These are phyloP conservation scores for Sugiyamaella americana DNA, from an alignment of 805 yeast genomes.

Conservation along the genomic window DNA sequence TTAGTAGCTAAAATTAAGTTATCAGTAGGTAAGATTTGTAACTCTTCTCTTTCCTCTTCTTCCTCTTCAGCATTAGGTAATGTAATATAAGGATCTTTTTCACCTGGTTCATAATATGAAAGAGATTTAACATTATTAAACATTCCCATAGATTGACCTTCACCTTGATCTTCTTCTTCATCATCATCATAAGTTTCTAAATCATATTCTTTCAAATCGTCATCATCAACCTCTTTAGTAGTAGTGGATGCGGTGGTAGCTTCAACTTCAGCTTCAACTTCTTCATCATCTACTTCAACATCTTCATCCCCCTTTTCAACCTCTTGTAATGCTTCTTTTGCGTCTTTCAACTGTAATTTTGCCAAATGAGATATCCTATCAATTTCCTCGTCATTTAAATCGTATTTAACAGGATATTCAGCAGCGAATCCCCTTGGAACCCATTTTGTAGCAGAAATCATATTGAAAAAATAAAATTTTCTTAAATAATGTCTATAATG, in stretches of 20 bases:
- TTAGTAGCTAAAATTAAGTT: slow-evolving; percentile 84
- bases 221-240: slow-evolving; percentile 40
- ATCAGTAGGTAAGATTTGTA: slow-evolving; percentile 84
- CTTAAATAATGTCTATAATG: too few species aligned
- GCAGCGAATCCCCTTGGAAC: slow-evolving; percentile 94
- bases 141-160: slow-evolving; percentile 40
- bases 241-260: slow-evolving; percentile 3
- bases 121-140: slow-evolving; percentile 39
- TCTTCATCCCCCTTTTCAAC: slow-evolving; percentile 26
- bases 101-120: slow-evolving; percentile 38
- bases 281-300: slow-evolving; percentile 28
- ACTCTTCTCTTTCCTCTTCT: slow-evolving; percentile 81
- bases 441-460: slow-evolving; percentile 93
- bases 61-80: slow-evolving; percentile 48
- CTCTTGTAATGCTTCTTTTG: slow-evolving; percentile 55
- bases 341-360: slow-evolving; percentile 71
- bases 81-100: slow-evolving; percentile 54
- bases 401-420: slow-evolving; percentile 86
- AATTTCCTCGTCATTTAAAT: slow-evolving; percentile 86
- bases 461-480: too few species aligned
- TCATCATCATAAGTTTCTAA: slow-evolving; percentile 61
- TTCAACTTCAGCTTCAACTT: slow-evolving; percentile 21
- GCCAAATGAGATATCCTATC: slow-evolving; percentile 84
- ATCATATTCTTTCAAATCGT: slow-evolving; percentile 82
- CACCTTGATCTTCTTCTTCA: slow-evolving; percentile 50